These are phyloP conservation scores for Berkeleyomyces basicola DNA, from an alignment of 2,329 filamentous ascomycete species.

Conservation along the genomic window DNA sequence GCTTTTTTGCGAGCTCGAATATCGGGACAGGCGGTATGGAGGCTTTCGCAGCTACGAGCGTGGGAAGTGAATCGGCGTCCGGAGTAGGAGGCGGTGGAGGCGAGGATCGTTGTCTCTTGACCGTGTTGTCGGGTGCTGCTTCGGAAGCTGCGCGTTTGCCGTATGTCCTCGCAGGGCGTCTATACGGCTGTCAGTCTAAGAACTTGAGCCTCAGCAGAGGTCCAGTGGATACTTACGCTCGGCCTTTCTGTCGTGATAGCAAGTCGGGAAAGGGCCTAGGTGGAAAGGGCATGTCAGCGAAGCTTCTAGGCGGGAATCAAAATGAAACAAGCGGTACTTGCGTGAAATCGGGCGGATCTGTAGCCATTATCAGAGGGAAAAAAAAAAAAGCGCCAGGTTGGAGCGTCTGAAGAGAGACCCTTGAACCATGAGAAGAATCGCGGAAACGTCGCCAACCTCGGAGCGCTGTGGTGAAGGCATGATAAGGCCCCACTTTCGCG, in stretches of 20 bases:
- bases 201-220: background rate
- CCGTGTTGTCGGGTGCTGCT: conserved; percentile 16
- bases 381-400: background rate
- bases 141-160: conserved; percentile 21
- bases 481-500: conserved; percentile 11
- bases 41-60: background rate
- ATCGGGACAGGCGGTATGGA: background rate
- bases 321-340: background rate
- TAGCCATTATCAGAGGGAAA: background rate
- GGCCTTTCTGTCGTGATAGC: conserved; percentile 5
- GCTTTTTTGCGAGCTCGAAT: background rate
- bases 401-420: background rate
- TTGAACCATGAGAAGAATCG: background rate
- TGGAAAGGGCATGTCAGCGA: background rate
- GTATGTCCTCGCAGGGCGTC: conserved; percentile 23
- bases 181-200: background rate
- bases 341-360: background rate
- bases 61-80: background rate
- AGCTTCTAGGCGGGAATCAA: background rate
- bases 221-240: conserved; percentile 3
- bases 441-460: background rate
- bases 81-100: conserved; percentile 1
- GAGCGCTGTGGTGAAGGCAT: background rate
- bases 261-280: conserved; percentile 7
- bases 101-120: conserved; percentile 18